Evolutionary conservation across 2,329 filamentous ascomycete species (phyloP), one percentile per base, ranked within the genome.

Genomic region (Exophiala alcalophila): DNA sequence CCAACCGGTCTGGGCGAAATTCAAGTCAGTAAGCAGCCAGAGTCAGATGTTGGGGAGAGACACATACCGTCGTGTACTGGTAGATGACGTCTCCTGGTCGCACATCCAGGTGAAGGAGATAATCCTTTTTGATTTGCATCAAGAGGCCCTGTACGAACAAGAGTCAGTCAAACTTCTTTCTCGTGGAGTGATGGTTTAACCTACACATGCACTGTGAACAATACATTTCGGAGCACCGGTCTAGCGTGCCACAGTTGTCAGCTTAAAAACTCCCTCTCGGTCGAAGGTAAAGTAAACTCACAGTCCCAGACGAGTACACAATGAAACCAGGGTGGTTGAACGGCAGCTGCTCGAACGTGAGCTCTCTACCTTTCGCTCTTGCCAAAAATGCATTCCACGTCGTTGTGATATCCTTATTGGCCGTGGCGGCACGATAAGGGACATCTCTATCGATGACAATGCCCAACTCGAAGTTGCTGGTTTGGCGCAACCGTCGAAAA

Each of bases 141-240:
- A 28, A 14, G 11, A 28, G 4, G n/a, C 10, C 26, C 26, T 28
- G 26, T 11, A n/a, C n/a, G n/a, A n/a, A n/a, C n/a, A n/a, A n/a
- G n/a, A n/a, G n/a, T n/a, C n/a, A n/a, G n/a, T n/a, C n/a, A n/a
- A n/a, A n/a, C n/a, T n/a, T n/a, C n/a, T n/a, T n/a, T n/a, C n/a
- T n/a, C n/a, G n/a, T n/a, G n/a, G n/a, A n/a, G n/a, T n/a, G n/a
- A n/a, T n/a, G n/a, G n/a, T n/a, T n/a, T n/a, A n/a, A 26, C 19
- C 15, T 11, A 37, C 62, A 11, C 61, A 62, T 2, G 60, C 61
- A 0, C 80, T 83, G 61, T 94, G 87, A 2, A 90, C 84, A 49
- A 92, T 91, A 44, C 85, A 87, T 58, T 92, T 92, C 10, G 87
- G 87, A 11, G 76, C 78, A 4, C 87, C 87, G 0, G 87, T 92